Base-by-base conservation (phyloP, 768 basidiomycete genomes). In the Tulasnella sp. region DNA sequence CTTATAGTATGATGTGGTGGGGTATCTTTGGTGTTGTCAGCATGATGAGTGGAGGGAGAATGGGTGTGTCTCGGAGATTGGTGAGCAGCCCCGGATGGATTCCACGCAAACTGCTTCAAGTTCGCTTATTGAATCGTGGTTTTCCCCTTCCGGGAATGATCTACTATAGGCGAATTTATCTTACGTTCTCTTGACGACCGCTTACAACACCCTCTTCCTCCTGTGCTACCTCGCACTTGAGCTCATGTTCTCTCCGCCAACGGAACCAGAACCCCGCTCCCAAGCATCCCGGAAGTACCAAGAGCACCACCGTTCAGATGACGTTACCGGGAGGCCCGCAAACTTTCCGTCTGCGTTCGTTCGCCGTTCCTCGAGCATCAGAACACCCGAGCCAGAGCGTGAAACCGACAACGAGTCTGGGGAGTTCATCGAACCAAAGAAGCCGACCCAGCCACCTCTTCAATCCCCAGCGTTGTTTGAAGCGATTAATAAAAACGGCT, bases 181-280 rank as follows among this genome's bases (percentile, higher is more conserved):
- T 5, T 99, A 99, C 85, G 91, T 96, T 46, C 85, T 96, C 24
- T 98, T 97, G 96, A 89, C 93, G 10, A 89, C 90, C 0, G 96
- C 94, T 14, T 97, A 90, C 90, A 99, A 98, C 84, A 92, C 92
- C 0, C 89, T 91, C 3, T 96, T 96, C 86, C 86, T 98, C 21
- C 88, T 96, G 7, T 91, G 89, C 18, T 97, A 98, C 86, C 87
- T 96, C 58, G 81, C 91, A 34, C 85, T 98, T 62, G 94, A 98
- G 82, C 88, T 93, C 77, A 82, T 85, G 58, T 93, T 95, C 85
- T 92, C 89, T 84, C 89, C 91, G 3, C 84, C 74, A 34, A 18
- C 19, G 27, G 39, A 56, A 48, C 42, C 38, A 12, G 38, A 38
- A 75, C 48, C 42, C 14, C 27, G 62, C 8, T 68, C 62, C 34